These are phyloP conservation scores for Digitaria exilis DNA, from an alignment of 202 grass and related monocot genomes.

Conservation along the genomic window DNA sequence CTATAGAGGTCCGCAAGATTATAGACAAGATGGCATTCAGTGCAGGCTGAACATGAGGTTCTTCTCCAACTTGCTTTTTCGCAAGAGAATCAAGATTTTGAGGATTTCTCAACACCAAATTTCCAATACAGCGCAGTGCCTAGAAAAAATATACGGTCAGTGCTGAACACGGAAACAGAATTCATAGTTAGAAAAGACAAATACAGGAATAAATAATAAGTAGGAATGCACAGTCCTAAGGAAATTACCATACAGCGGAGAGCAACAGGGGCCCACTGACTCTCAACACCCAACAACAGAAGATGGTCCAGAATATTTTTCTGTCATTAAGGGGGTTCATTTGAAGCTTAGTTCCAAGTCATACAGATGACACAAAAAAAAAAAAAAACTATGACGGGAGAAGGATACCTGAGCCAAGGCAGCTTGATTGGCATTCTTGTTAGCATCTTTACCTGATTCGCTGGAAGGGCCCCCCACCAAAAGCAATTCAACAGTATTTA, in stretches of 20 bases:
- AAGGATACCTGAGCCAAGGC: constrained; percentile 82
- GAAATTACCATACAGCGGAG: constrained; percentile 87
- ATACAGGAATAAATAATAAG: constrained; percentile 8
- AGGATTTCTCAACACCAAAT: constrained; percentile 90
- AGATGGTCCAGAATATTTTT: constrained; percentile 96
- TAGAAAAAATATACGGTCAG: constrained; percentile 45
- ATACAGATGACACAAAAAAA: constrained; percentile 27
- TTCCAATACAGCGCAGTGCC: constrained; percentile 88
- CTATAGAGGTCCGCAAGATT: constrained; percentile 67
- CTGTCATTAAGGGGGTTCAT: constrained; percentile 54
- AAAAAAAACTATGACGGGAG: constrained; percentile 27
- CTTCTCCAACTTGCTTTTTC: constrained; percentile 93
- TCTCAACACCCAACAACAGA: constrained; percentile 86
- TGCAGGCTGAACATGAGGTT: constrained; percentile 84
- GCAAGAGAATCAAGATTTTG: constrained; percentile 81
- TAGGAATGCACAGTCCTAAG: constrained; percentile 28
- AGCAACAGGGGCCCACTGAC: constrained; percentile 92
- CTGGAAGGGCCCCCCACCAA: constrained; percentile 58
- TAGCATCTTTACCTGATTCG: constrained; percentile 80
- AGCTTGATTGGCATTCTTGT: constrained; percentile 89
- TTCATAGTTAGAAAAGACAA: neutral
- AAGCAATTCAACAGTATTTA: constrained; percentile 96
- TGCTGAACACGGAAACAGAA: constrained; percentile 21
- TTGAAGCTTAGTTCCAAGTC: constrained; percentile 43
- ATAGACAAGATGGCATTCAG: constrained; percentile 87